These are phyloP conservation scores for Metschnikowia baotianmanensis DNA, from an alignment of 805 yeast genomes.

Conservation along the genomic window DNA sequence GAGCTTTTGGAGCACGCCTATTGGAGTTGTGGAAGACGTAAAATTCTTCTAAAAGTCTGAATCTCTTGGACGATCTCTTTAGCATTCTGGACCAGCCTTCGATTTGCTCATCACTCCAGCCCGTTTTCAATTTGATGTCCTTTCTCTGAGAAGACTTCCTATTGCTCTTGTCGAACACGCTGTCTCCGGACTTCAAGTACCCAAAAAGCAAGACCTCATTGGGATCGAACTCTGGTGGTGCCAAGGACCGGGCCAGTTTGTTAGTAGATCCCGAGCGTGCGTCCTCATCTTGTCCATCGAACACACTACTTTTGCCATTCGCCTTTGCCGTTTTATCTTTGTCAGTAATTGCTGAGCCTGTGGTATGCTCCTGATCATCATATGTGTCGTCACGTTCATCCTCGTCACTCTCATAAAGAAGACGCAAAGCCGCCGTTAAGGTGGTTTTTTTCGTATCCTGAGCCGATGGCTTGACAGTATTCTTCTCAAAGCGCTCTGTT, in stretches of 20 bases:
- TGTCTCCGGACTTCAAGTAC: slow-evolving; percentile 45
- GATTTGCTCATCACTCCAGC: slow-evolving; percentile 86
- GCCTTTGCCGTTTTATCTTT: slow-evolving; percentile 7
- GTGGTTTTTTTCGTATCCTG: slow-evolving; percentile 54
- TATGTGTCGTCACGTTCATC: slow-evolving; percentile 84
- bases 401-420: slow-evolving; percentile 72
- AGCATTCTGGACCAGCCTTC: slow-evolving; percentile 92
- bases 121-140: slow-evolving; percentile 48
- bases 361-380: slow-evolving; percentile 51
- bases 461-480: slow-evolving; percentile 8
- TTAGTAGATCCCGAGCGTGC: slow-evolving; percentile 17
- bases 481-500: slow-evolving; percentile 13
- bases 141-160: slow-evolving; percentile 54
- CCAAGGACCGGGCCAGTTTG: slow-evolving; percentile 10
- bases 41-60: slow-evolving; percentile 59
- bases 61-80: slow-evolving; percentile 60
- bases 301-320: slow-evolving; percentile 25
- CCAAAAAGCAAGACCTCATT: slow-evolving; percentile 58
- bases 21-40: slow-evolving; percentile 24
- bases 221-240: slow-evolving; percentile 29
- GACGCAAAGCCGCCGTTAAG: slow-evolving; percentile 54
- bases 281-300: slow-evolving; percentile 22
- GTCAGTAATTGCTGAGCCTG: slow-evolving; percentile 21
- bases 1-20: slow-evolving; percentile 4
- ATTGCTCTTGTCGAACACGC: slow-evolving; percentile 37